Percentiles rank a stretch among this genome's conserved stretches.
Evolutionary conservation across 2,329 filamentous ascomycete genomes (phyloP).

Genomic region (Pyricularia sp.): DNA sequence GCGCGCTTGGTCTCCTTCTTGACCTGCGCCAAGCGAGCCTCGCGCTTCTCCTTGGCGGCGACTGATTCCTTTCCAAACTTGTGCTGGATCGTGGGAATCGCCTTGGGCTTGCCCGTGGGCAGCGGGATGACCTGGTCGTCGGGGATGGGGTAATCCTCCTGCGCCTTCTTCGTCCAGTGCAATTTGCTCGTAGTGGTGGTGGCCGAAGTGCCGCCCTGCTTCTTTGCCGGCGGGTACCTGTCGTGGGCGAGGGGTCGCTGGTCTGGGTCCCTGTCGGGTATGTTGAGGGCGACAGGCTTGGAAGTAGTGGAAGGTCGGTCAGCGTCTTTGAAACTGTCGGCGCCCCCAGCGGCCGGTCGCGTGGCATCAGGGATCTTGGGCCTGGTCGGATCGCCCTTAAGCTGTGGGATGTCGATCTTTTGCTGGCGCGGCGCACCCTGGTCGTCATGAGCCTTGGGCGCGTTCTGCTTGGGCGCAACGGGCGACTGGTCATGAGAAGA

Average conservation of each 20-base stretch:
- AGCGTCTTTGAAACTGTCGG: not conserved
- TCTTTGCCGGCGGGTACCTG: constrained; percentile 10
- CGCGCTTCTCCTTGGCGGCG: constrained; percentile 49
- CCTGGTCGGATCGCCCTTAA: not conserved
- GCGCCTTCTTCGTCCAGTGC: constrained; percentile 61
- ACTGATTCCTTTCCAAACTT: constrained; percentile 56
- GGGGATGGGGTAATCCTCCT: constrained; percentile 70
- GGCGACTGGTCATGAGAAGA: not conserved
- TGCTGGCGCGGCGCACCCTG: not conserved
- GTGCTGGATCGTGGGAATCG: constrained; percentile 70
- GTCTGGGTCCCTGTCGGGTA: constrained; percentile 13
- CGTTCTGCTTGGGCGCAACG: not conserved
- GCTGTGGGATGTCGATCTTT: not conserved
- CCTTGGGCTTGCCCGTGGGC: constrained; percentile 60
- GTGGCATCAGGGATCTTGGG: not conserved
- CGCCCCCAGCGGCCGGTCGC: not conserved
- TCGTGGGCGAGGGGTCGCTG: constrained; percentile 10
- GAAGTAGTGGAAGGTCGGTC: constrained; percentile 1
- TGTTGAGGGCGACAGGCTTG: not conserved
- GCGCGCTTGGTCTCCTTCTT: constrained; percentile 66
- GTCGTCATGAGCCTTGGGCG: not conserved
- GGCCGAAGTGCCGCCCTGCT: not conserved
- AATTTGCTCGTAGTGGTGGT: constrained; percentile 20
- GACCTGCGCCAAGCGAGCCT: constrained; percentile 56
- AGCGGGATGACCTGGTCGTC: constrained; percentile 62